Conservation (phyloP, 345 rosid species). For the Salix brachista region DNA sequence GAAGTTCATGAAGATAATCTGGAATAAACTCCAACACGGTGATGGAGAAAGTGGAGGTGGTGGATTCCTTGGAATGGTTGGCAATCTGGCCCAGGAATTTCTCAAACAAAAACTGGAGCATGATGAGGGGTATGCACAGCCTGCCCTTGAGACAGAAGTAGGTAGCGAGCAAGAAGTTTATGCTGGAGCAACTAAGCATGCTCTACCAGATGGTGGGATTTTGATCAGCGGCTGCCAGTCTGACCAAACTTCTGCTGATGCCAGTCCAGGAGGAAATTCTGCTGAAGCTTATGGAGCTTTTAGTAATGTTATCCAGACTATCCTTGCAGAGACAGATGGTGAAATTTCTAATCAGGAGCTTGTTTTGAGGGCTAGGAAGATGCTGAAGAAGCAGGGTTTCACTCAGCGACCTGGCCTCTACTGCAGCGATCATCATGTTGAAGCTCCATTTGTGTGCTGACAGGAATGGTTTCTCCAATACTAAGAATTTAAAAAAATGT, state of each 20-base stretch:
- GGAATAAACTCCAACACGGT: slow-evolving; percentile 50
- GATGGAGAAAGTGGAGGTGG: slow-evolving; percentile 45
- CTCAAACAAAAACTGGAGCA: slow-evolving; percentile 70
- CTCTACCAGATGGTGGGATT: slow-evolving; percentile 72
- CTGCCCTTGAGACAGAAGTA: slow-evolving; percentile 68
- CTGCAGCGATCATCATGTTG: slow-evolving; percentile 62
- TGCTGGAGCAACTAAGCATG: slow-evolving; percentile 63
- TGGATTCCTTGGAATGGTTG: slow-evolving; percentile 76
- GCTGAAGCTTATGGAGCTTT: slow-evolving; percentile 82
- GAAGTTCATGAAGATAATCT: slow-evolving; percentile 84
- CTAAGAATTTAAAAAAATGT: not conserved
- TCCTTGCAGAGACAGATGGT: slow-evolving; percentile 62
- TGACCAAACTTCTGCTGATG: slow-evolving; percentile 94
- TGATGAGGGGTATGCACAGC: slow-evolving; percentile 59
- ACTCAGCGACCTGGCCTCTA: slow-evolving; percentile 92
- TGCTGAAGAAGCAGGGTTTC: slow-evolving; percentile 73
- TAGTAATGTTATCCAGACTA: slow-evolving; percentile 84
- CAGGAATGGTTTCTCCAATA: not conserved
- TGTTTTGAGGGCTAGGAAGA: slow-evolving; percentile 59
- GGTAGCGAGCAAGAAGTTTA: slow-evolving; percentile 67
- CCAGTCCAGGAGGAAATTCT: slow-evolving; percentile 68
- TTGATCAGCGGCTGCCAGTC: slow-evolving; percentile 91
- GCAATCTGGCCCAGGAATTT: slow-evolving; percentile 75
- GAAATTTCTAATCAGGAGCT: slow-evolving; percentile 52
- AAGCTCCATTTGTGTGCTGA: slow-evolving; percentile 57